phyloP scores from a whole-genome alignment of 495 filamentous ascomycete genomes.

The Penicillium macrosclerotiorum region DNA sequence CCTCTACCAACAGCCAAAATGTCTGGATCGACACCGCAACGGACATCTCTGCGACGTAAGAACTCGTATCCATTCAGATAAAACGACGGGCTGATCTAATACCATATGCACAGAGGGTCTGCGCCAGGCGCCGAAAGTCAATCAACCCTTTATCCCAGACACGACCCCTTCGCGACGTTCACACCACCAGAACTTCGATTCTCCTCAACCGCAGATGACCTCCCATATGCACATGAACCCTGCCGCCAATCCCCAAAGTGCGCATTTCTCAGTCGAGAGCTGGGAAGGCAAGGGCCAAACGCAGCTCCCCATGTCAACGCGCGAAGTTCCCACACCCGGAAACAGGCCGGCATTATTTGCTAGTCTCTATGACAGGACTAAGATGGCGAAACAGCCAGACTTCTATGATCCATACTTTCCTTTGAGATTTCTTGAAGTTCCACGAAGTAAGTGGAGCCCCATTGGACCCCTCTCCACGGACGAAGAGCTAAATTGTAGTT shows the following conservation, averaged over 20 bases:
- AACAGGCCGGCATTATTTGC: constrained; percentile 40
- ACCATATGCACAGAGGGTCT: constrained; percentile 39
- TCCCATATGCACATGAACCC: constrained; percentile 30
- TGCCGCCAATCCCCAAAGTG: constrained; percentile 29
- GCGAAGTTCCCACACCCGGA: constrained; percentile 44
- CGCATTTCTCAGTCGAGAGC: constrained; percentile 29
- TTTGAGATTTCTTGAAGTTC: constrained; percentile 40
- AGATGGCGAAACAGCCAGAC: constrained; percentile 35
- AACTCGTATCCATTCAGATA: background rate
- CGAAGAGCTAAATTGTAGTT: constrained; percentile 1
- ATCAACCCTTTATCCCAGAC: constrained; percentile 49
- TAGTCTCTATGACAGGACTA: constrained; percentile 25
- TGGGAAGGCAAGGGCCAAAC: constrained; percentile 41
- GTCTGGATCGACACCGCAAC: constrained; percentile 26
- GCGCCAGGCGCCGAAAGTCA: constrained; percentile 45
- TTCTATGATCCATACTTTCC: constrained; percentile 47
- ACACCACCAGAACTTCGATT: constrained; percentile 31
- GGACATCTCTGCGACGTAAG: constrained; percentile 30
- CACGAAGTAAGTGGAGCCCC: constrained; percentile 32
- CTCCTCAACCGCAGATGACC: constrained; percentile 31
- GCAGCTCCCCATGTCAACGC: constrained; percentile 40
- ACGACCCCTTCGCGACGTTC: constrained; percentile 42
- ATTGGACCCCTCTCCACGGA: background rate
- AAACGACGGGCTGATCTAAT: constrained; percentile 10
- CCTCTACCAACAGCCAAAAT: constrained; percentile 11